These are phyloP conservation scores for Hanseniaspora singularis DNA, from an alignment of 805 yeast genomes.

Conservation along the genomic window DNA sequence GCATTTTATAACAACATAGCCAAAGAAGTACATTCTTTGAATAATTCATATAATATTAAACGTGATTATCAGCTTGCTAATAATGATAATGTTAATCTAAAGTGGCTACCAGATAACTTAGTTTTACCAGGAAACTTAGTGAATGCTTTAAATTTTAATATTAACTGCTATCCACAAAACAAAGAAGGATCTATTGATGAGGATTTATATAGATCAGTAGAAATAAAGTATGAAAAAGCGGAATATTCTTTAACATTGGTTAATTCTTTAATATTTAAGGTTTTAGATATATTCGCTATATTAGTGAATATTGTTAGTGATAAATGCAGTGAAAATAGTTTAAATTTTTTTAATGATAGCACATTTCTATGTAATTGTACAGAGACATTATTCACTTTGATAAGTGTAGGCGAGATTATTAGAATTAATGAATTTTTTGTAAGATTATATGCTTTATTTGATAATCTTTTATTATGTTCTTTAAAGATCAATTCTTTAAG, in stretches of 20 bases:
- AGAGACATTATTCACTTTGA: neutral
- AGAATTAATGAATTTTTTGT: conserved; percentile 2
- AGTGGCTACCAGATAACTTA: neutral
- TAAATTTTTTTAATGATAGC: neutral
- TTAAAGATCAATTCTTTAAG: neutral
- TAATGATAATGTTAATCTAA: neutral
- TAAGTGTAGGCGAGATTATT: neutral
- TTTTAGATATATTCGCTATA: neutral
- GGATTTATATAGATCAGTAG: neutral
- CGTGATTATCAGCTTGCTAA: neutral
- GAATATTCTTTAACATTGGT: neutral
- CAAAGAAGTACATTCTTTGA: neutral
- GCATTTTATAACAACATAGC: neutral
- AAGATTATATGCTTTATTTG: neutral
- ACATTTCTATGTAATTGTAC: neutral
- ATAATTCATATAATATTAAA: neutral
- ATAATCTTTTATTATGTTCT: neutral
- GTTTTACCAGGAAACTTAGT: neutral
- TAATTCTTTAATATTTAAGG: neutral
- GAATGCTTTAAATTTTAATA: neutral
- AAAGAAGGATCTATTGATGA: neutral
- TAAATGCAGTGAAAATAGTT: neutral
- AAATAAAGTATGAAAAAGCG: neutral
- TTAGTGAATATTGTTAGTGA: neutral
- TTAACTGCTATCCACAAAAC: neutral